These are phyloP conservation scores for Triticum dicoccoides DNA, from an alignment of 176 grass and related monocot genomes.

Conservation along the genomic window DNA sequence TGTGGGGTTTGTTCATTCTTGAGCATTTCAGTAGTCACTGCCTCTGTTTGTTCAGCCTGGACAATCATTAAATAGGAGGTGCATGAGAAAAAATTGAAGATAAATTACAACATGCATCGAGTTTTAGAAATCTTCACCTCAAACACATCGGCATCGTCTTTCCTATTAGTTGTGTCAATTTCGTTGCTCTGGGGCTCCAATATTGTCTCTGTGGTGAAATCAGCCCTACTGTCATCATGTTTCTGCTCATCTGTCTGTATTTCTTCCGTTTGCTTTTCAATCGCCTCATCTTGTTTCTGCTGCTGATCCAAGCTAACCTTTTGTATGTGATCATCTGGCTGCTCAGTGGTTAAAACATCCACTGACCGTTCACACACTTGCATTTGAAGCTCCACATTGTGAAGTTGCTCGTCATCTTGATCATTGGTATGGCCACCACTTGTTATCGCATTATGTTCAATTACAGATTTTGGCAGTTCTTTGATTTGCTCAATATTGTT, in stretches of 20 bases:
- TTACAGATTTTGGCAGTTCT: constrained; percentile 25
- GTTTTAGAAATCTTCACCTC: constrained; percentile 40
- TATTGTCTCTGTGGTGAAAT: constrained; percentile 19
- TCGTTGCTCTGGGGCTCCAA: constrained; percentile 18
- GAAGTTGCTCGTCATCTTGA: constrained; percentile 15
- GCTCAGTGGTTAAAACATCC: constrained; percentile 5
- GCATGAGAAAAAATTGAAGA: constrained; percentile 12
- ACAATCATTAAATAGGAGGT: constrained; percentile 27
- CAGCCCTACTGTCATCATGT: constrained; percentile 18
- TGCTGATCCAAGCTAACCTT: constrained; percentile 29
- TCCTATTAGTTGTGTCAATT: background rate
- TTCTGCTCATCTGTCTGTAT: constrained; percentile 33
- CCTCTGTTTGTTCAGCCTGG: constrained; percentile 42
- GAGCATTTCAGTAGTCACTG: constrained; percentile 18
- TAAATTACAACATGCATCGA: constrained; percentile 9
- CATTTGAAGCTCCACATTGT: constrained; percentile 17
- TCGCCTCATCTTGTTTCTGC: constrained; percentile 25
- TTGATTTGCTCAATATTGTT: constrained; percentile 23
- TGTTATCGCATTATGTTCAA: constrained; percentile 21
- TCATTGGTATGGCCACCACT: constrained; percentile 13
- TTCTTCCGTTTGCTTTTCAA: constrained; percentile 22
- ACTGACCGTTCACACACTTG: constrained; percentile 29
- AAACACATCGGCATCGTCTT: background rate
- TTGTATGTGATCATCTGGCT: constrained; percentile 25
- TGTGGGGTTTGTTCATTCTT: constrained; percentile 24